Percentiles rank a stretch among this genome's conserved stretches.
These are phyloP conservation scores for Wickerhamomyces sp. DNA, from an alignment of 1,139 yeast genomes.

Conservation along the genomic window DNA sequence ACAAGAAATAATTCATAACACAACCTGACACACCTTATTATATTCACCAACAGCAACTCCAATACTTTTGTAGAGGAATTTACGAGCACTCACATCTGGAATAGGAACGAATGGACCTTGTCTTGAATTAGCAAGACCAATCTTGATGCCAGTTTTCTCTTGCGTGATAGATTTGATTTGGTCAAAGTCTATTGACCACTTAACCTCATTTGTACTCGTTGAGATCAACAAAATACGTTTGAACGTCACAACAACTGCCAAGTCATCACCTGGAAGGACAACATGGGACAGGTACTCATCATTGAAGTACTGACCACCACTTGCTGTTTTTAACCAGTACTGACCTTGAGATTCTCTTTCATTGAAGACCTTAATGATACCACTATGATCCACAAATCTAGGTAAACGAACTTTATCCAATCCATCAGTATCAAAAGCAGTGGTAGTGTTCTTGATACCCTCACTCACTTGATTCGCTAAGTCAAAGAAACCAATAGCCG, in stretches of 20 bases:
- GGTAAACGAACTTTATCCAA: constrained; percentile 82
- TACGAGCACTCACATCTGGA: constrained; percentile 59
- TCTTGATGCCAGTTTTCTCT: constrained; percentile 74
- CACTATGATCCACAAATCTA: constrained; percentile 64
- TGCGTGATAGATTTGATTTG: constrained; percentile 64
- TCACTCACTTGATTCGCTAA: constrained; percentile 90
- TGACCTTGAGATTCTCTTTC: constrained; percentile 91
- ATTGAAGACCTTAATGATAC: constrained; percentile 69
- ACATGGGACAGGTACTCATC: constrained; percentile 86
- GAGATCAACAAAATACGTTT: constrained; percentile 65
- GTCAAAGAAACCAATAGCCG: constrained; percentile 93
- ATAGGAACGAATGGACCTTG: constrained; percentile 80
- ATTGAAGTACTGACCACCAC: constrained; percentile 69
- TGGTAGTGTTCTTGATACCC: constrained; percentile 89
- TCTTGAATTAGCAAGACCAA: constrained; percentile 53
- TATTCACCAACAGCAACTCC: constrained; percentile 77
- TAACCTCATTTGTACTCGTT: constrained; percentile 52
- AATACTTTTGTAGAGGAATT: constrained; percentile 66
- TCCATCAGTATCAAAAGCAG: constrained; percentile 79
- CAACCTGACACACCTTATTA: constrained; percentile 51
- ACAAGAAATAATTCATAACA: constrained; percentile 16
- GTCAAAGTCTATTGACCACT: constrained; percentile 63
- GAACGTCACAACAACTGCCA: constrained; percentile 73
- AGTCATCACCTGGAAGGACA: constrained; percentile 73
- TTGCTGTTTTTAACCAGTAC: constrained; percentile 78